phyloP scores from a whole-genome alignment of 192 early-diverging fungal genomes.

The Thamnidium elegans region DNA sequence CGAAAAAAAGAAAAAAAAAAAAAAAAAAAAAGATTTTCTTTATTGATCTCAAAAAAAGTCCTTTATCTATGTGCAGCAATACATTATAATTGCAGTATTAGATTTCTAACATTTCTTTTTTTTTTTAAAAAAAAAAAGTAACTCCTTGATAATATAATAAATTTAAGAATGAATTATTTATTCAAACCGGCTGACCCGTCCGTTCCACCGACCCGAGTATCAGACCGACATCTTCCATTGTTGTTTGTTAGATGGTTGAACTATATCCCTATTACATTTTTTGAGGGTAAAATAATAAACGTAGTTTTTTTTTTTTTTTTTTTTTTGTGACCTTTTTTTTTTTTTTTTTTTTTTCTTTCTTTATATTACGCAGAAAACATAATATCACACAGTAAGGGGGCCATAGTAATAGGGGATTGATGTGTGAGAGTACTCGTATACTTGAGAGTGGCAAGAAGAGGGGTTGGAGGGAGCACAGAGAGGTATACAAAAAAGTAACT shows the following conservation, averaged over 20 bases:
- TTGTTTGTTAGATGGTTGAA: constrained; percentile 1
- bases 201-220: constrained; percentile 11
- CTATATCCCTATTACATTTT: neutral
- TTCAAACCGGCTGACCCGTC: constrained; percentile 2
- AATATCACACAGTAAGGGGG: neutral
- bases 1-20: constrained; percentile 6
- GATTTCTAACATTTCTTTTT: neutral
- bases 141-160: neutral
- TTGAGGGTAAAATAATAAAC: constrained; percentile 9
- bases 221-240: neutral
- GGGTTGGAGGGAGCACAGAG: neutral
- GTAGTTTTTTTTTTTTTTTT: neutral
- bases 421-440: no score
- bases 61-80: constrained; percentile 13
- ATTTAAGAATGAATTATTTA: neutral
- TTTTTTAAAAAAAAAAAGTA: constrained; percentile 8
- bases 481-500: neutral
- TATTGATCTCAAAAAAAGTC: neutral
- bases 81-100: constrained; percentile 3
- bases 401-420: neutral
- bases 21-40: neutral
- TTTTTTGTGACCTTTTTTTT: neutral
- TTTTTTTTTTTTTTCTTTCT: neutral
- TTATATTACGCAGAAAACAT: constrained; percentile 3
- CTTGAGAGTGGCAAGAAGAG: neutral